Percentiles rank a stretch among this genome's conserved stretches.
phyloP scores from a whole-genome alignment of 2,329 filamentous ascomycete species.

The Aspergillus sp. region DNA sequence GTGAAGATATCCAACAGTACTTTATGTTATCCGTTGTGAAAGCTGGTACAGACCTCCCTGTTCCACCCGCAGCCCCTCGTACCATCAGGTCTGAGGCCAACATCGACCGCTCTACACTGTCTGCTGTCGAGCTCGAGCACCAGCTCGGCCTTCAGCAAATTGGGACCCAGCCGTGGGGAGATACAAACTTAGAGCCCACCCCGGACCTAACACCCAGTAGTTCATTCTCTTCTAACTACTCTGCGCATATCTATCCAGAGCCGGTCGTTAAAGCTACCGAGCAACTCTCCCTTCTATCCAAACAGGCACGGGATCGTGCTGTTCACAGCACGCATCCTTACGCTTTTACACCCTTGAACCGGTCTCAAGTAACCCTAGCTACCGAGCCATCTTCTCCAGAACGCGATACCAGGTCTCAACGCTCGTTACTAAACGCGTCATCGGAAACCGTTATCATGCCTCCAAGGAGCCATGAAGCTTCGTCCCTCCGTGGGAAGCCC shows the following conservation, averaged over 20 bases:
- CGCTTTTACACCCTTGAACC: conserved; percentile 18
- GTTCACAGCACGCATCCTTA: conserved; percentile 25
- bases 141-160: conserved; percentile 29
- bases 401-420: conserved; percentile 19
- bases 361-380: conserved; percentile 22
- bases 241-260: conserved; percentile 30
- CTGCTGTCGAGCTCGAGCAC: conserved; percentile 33
- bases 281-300: conserved; percentile 27
- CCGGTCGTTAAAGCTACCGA: conserved; percentile 27
- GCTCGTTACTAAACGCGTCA: conserved; percentile 23
- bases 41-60: conserved; percentile 16
- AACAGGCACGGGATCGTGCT: conserved; percentile 16
- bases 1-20: conserved; percentile 30
- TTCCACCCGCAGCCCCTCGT: conserved; percentile 10
- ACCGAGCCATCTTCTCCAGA: conserved; percentile 25
- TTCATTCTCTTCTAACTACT: conserved; percentile 40
- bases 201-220: conserved; percentile 41
- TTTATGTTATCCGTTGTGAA: conserved; percentile 31
- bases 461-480: conserved; percentile 23
- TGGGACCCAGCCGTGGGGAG: conserved; percentile 23
- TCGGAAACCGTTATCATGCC: conserved; percentile 34
- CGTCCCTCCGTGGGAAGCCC: conserved; percentile 32
- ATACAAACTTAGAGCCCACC: conserved; percentile 29
- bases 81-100: conserved; percentile 14
- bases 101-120: conserved; percentile 30